These are phyloP conservation scores for Leucosporidium scottii DNA, from an alignment of 768 basidiomycete genomes.

Conservation along the genomic window DNA sequence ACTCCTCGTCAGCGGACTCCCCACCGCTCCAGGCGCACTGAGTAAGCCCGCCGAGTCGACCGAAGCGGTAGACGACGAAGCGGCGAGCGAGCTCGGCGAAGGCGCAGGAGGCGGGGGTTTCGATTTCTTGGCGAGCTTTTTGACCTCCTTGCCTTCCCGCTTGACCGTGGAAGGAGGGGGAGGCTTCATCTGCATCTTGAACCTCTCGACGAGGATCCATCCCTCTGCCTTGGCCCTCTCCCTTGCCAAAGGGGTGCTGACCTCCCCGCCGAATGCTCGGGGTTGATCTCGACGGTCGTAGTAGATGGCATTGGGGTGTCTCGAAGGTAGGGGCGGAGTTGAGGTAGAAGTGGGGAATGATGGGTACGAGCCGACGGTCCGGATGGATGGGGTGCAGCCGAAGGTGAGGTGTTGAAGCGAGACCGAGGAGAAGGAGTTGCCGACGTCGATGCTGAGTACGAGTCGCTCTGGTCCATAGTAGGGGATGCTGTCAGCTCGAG, in stretches of 20 bases:
- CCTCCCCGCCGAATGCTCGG: constrained; percentile 9
- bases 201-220: constrained; percentile 11
- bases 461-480: not conserved
- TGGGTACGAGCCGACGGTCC: constrained; percentile 16
- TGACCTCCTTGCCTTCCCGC: not conserved
- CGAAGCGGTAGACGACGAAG: not conserved
- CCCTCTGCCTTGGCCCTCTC: not conserved
- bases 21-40: not conserved
- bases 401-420: not conserved
- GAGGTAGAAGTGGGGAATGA: not conserved
- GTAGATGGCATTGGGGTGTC: constrained; percentile 3
- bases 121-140: constrained; percentile 1
- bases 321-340: not conserved
- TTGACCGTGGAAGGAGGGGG: not conserved
- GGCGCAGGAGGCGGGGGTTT: not conserved
- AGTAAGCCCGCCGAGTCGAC: not conserved
- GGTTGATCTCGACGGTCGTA: constrained; percentile 10
- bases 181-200: constrained; percentile 17
- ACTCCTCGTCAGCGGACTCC: not conserved
- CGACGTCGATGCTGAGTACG: constrained; percentile 12
- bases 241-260: not conserved
- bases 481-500: not conserved
- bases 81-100: not conserved
- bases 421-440: constrained; percentile 13
- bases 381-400: not conserved